A percentile compares a stretch with the other conserved stretches of the same genome.
phyloP scores from a whole-genome alignment of 192 early-diverging fungal genomes.

The Coemansia sp. region DNA sequence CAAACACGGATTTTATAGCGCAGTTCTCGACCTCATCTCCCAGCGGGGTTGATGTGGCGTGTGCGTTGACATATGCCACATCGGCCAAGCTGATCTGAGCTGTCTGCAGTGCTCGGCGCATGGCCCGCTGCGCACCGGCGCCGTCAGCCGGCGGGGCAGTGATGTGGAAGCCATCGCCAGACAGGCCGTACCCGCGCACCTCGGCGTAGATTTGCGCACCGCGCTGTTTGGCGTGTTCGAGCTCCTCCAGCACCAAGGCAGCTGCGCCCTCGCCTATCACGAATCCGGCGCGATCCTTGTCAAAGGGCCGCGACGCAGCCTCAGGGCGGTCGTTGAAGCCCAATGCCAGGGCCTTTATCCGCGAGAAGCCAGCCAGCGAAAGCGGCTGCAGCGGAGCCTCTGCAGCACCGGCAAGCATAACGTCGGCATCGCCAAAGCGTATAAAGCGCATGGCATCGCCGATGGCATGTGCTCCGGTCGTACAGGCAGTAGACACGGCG shows the following conservation, averaged over 20 bases:
- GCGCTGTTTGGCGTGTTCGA: conserved; percentile 80
- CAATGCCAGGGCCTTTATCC: conserved; percentile 78
- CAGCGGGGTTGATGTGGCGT: conserved; percentile 87
- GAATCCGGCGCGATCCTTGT: conserved; percentile 83
- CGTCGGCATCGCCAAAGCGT: conserved; percentile 88
- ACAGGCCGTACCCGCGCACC: conserved; percentile 86
- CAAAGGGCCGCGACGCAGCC: conserved; percentile 90
- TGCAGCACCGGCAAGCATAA: conserved; percentile 92
- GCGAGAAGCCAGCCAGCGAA: conserved; percentile 85
- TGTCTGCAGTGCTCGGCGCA: conserved; percentile 74
- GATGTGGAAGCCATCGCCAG: conserved; percentile 91
- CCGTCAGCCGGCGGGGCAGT: conserved; percentile 91
- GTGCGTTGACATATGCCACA: conserved; percentile 91
- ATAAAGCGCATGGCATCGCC: conserved; percentile 96
- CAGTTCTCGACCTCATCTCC: conserved; percentile 86
- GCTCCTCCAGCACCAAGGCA: conserved; percentile 87
- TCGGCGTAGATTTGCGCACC: conserved; percentile 93
- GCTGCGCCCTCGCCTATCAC: conserved; percentile 95
- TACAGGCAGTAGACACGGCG: conserved; percentile 91
- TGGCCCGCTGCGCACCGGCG: conserved; percentile 82
- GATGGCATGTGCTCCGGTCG: conserved; percentile 93
- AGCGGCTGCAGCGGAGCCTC: conserved; percentile 87
- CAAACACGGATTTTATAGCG: conserved; percentile 83
- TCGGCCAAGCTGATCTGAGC: conserved; percentile 63
- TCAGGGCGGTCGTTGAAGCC: conserved; percentile 79